Evolutionary conservation across 148 eudicot species (phyloP).

Genomic region (Camellia sinensis): DNA sequence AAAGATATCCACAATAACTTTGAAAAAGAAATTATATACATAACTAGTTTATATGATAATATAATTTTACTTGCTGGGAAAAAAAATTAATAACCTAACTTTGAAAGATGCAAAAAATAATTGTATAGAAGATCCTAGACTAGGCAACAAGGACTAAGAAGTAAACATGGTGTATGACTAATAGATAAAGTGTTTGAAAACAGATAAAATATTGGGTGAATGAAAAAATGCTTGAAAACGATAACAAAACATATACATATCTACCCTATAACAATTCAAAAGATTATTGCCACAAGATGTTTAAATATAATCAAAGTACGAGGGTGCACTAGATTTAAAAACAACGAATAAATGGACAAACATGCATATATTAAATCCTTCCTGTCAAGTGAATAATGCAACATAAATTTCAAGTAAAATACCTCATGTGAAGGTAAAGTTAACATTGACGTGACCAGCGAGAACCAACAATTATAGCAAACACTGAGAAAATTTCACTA

Average conservation of each 20-base stretch:
- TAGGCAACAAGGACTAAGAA: background rate
- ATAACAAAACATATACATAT: too few relatives aligned
- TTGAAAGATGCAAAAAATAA: background rate
- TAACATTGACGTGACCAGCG: background rate
- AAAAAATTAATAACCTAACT: background rate
- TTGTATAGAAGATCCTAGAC: background rate
- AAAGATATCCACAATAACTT: background rate
- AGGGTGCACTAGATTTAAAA: too few relatives aligned
- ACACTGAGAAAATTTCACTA: background rate
- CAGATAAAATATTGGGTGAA: background rate
- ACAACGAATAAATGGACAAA: too few relatives aligned
- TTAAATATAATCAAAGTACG: too few relatives aligned
- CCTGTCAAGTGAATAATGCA: too few relatives aligned
- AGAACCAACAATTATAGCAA: background rate
- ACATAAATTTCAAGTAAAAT: too few relatives aligned
- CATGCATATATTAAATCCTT: too few relatives aligned
- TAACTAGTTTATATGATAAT: background rate
- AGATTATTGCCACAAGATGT: too few relatives aligned
- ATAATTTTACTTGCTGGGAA: background rate
- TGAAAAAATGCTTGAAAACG: background rate
- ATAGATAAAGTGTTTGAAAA: background rate
- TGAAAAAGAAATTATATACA: background rate
- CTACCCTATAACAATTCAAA: too few relatives aligned
- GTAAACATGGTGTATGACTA: background rate
- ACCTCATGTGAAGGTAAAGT: background rate